Percentiles rank a stretch among this genome's conserved stretches.
These are phyloP conservation scores for Exsudoporus floridanus DNA, from an alignment of 1,284 basidiomycete species.

Conservation along the genomic window DNA sequence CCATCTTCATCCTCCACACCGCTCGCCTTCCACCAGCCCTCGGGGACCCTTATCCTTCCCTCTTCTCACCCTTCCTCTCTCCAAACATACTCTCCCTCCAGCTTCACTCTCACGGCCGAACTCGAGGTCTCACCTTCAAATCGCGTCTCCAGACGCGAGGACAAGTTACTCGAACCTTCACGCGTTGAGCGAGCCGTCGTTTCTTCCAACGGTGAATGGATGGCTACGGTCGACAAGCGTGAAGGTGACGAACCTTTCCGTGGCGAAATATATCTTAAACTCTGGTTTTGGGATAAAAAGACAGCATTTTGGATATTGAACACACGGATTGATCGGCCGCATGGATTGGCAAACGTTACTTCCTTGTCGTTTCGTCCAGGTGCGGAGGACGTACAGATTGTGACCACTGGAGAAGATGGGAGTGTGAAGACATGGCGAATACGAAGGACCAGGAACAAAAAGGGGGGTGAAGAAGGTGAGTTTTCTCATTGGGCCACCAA, in stretches of 20 bases:
- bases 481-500: not conserved
- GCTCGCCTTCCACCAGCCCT: constrained; percentile 68
- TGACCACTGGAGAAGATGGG: constrained; percentile 70
- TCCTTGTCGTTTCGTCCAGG: constrained; percentile 68
- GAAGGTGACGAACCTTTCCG: constrained; percentile 63
- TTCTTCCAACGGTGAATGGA: constrained; percentile 78
- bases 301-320: constrained; percentile 70
- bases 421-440: constrained; percentile 73
- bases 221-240: constrained; percentile 88
- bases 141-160: constrained; percentile 81
- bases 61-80: constrained; percentile 94
- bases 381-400: constrained; percentile 41
- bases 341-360: constrained; percentile 67
- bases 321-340: constrained; percentile 89
- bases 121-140: constrained; percentile 94
- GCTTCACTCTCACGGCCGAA: constrained; percentile 77
- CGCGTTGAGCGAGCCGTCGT: constrained; percentile 74
- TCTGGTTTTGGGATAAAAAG: constrained; percentile 84
- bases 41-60: constrained; percentile 81
- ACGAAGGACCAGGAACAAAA: constrained; percentile 43
- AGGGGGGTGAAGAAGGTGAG: constrained; percentile 51
- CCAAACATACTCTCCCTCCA: constrained; percentile 82
- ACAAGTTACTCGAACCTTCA: constrained; percentile 75
- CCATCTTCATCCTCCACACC: constrained; percentile 49
- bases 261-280: constrained; percentile 79